These are phyloP conservation scores for Phytophthora syringae DNA, from an alignment of 352 stramenopile species.

Conservation along the genomic window DNA sequence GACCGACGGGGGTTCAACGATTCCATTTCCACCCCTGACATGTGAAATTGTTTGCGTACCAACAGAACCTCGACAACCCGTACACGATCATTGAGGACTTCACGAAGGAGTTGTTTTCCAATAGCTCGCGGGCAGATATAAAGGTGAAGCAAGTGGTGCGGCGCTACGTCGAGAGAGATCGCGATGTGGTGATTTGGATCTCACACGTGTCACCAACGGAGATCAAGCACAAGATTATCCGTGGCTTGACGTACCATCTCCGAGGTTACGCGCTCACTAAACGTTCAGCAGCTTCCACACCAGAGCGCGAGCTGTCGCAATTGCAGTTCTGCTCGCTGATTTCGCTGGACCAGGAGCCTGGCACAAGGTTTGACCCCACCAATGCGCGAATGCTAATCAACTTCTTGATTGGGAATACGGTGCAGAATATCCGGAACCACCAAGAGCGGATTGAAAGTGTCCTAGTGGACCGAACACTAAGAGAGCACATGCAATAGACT, in stretches of 20 bases:
- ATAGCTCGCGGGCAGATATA: constrained; percentile 53
- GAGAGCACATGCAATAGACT: constrained; percentile 17
- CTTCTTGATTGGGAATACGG: constrained; percentile 48
- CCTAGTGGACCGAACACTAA: constrained; percentile 32
- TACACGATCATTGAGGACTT: constrained; percentile 67
- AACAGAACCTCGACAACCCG: constrained; percentile 40
- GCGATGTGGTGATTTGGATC: constrained; percentile 65
- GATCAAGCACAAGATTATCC: constrained; percentile 52
- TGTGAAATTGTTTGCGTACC: no score
- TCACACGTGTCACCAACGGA: constrained; percentile 58
- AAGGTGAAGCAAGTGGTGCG: constrained; percentile 60
- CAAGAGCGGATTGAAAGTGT: constrained; percentile 55
- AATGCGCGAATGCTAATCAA: constrained; percentile 47
- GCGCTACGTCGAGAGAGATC: constrained; percentile 61
- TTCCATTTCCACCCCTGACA: no score
- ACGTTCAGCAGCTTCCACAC: constrained; percentile 34
- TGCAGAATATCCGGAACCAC: constrained; percentile 44
- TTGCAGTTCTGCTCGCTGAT: constrained; percentile 62
- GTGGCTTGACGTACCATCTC: constrained; percentile 46
- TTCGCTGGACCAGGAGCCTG: constrained; percentile 48
- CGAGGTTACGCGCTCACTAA: constrained; percentile 67
- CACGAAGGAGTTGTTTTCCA: constrained; percentile 58
- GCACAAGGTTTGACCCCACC: constrained; percentile 23
- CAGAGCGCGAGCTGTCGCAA: constrained; percentile 40
- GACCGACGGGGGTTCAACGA: no score